Base-by-base conservation (phyloP, 768 basidiomycete species). In the Leccinum aurantiacum region DNA sequence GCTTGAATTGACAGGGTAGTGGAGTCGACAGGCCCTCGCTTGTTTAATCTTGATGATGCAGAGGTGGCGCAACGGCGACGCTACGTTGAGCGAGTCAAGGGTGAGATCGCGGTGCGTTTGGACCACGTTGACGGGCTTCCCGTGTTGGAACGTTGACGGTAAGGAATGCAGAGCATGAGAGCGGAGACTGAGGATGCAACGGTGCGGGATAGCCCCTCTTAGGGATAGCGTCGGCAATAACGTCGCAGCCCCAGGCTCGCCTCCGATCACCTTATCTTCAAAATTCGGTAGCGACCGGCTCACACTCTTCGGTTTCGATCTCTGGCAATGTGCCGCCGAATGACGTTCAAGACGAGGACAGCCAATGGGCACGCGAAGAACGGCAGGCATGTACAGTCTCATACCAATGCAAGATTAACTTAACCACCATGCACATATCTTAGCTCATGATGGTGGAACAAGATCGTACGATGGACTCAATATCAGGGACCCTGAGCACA, bases 401-500 rank as follows among this genome's bases (percentile, higher is more conserved):
- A 29, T 24, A 10, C 54, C 35, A 22, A 17, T 9, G 38, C 48
- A 57, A 14, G 1, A 24, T n/a, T 19, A 15, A 62, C 41, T 44
- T 6, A 3, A 24, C 25, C 10, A 5, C 46, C 19, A 37, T 71
- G 7, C 33, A 27, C 19, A 13, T 46, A 46, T 46, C 11, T 51
- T 71, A 95, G 92, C 81, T 95, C 71, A 86, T 98, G 75, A 84
- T 98, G 25, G 82, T 82, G 52, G 84, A 91, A 67, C 97, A 99
- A 78, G 97, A 99, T 69, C 81, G 85, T 29, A 90, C 95, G 0
- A 89, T 99, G 67, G 87, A 89, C 57, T 84, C 89, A 0, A 95
- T 99, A 69, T 84, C 89, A 0, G 93, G 94, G 0, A 95, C 95
- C 2, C 74, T 99, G 56, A 85, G 71, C 58, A 95, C 90, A 1